Evolutionary conservation across 2,329 filamentous ascomycete species (phyloP), one percentile per base, ranked within the genome.

Genomic region (Botryotinia convoluta): DNA sequence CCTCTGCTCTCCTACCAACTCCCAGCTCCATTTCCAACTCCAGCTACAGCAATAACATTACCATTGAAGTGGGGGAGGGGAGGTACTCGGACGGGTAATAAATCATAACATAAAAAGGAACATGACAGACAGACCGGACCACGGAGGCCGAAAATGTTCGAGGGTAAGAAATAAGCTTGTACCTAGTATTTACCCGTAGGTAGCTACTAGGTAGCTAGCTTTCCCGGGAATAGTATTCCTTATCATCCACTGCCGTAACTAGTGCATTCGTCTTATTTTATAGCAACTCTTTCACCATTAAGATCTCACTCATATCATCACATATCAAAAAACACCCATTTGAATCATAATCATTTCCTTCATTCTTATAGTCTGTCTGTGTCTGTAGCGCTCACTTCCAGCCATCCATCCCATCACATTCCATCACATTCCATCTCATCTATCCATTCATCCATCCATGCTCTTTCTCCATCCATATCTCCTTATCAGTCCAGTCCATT

Each of bases 261-360:
- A 51, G 48, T n/a, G 48, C 48, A 51, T 51, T 26, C 26, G 10
- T 51, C 22, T 14, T n/a, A 51, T 51, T 6, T 51, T 14, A n/a
- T n/a, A 51, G 22, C 12, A 6, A 51, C 10, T 51, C 26, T 51
- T 51, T 14, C 6, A n/a, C n/a, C 16, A 37, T 26, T 3, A 22
- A 35, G 3, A 45, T 65, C 29, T 45, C 62, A 3, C 39, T 44
- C 62, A 22, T 22, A 20, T 22, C 12, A 54, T 35, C 62, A 45
- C 44, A 37, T n/a, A 39, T 42, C 10, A 16, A 51, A 42, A 6
- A 51, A 42, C 29, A 69, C 9, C 3, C 4, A 18, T 37, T 67
- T 37, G 32, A 51, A 51, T 67, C 63, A 67, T 67, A 67, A 67
- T 65, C 63, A 20, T 65, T 67, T 51, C 32, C 22, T 67, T 67